Conservation (phyloP, 371 early-diverging fungal species). For the Mortierella sp. region DNA sequence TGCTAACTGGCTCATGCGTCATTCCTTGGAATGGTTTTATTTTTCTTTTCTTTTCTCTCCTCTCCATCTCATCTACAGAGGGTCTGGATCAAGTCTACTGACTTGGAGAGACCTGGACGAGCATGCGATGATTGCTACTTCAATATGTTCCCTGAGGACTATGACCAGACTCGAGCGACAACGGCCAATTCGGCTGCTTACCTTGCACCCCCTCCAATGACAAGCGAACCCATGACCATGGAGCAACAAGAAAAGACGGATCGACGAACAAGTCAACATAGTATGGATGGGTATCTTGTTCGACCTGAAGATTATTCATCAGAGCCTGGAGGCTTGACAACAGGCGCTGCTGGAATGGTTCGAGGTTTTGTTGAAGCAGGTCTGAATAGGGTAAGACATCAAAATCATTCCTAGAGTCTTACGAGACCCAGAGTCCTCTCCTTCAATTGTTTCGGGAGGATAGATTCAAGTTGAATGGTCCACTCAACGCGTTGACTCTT, state of each 20-base stretch:
- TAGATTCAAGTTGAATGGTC: no score
- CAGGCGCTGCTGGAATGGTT: slow-evolving; percentile 47
- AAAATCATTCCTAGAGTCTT: neutral
- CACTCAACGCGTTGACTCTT: no score
- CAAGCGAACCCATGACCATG: slow-evolving; percentile 31
- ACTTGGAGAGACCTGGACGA: slow-evolving; percentile 59
- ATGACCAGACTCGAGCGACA: slow-evolving; percentile 22
- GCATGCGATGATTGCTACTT: slow-evolving; percentile 69
- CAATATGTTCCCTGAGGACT: slow-evolving; percentile 58
- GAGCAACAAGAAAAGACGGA: slow-evolving; percentile 22
- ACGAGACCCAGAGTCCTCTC: no score
- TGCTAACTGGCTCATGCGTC: no score
- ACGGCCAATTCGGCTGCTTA: slow-evolving; percentile 11
- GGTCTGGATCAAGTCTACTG: slow-evolving; percentile 56
- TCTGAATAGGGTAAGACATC: slow-evolving; percentile 38
- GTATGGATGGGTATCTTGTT: slow-evolving; percentile 32
- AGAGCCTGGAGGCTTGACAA: neutral
- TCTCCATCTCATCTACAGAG: slow-evolving; percentile 29
- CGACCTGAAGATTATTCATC: slow-evolving; percentile 29
- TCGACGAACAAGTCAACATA: slow-evolving; percentile 23
- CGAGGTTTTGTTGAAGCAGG: slow-evolving; percentile 49
- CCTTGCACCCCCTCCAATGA: neutral
- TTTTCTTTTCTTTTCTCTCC: neutral
- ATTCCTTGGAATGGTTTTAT: neutral
- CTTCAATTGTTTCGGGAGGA: no score